A percentile compares a stretch with the other conserved stretches of the same genome.
These are phyloP conservation scores for Madurella fahalii DNA, from an alignment of 2,329 filamentous ascomycete genomes.

Conservation along the genomic window DNA sequence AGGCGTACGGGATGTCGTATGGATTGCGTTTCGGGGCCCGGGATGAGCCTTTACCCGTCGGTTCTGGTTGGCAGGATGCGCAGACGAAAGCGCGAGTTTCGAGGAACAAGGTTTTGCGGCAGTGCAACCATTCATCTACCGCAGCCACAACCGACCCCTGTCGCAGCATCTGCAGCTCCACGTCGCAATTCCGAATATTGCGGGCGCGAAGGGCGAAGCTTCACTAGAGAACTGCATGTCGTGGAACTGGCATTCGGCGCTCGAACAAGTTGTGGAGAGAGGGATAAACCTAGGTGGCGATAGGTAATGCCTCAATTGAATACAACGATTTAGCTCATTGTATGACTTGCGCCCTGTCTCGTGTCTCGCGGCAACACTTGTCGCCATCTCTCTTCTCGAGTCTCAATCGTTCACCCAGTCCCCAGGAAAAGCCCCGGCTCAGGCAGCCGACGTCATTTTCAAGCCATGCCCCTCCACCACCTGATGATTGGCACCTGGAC, in stretches of 20 bases:
- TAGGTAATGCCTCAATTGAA: no score
- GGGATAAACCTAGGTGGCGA: background rate
- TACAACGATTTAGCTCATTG: background rate
- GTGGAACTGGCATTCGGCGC: no score
- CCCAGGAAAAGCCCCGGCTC: constrained; percentile 8
- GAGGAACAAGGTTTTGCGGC: constrained; percentile 15
- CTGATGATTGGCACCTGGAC: constrained; percentile 93
- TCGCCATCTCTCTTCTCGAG: background rate
- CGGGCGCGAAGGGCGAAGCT: constrained; percentile 14
- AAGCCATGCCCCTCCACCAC: constrained; percentile 72
- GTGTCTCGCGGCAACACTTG: background rate
- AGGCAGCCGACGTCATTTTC: constrained; percentile 30
- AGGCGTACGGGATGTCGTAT: background rate
- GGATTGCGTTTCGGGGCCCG: background rate
- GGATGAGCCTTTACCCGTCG: constrained; percentile 19
- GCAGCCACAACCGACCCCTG: constrained; percentile 15
- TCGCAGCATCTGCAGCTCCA: constrained; percentile 2
- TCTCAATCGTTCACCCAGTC: background rate
- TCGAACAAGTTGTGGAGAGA: background rate
- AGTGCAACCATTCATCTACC: constrained; percentile 14
- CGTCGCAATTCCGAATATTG: constrained; percentile 9
- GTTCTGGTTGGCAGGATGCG: constrained; percentile 1
- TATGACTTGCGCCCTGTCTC: background rate
- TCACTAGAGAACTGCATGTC: background rate
- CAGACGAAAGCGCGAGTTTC: background rate